Percentiles rank a stretch among this genome's conserved stretches.
Conservation (phyloP, 331 rosid genomes). For the Malus hybrid region DNA sequence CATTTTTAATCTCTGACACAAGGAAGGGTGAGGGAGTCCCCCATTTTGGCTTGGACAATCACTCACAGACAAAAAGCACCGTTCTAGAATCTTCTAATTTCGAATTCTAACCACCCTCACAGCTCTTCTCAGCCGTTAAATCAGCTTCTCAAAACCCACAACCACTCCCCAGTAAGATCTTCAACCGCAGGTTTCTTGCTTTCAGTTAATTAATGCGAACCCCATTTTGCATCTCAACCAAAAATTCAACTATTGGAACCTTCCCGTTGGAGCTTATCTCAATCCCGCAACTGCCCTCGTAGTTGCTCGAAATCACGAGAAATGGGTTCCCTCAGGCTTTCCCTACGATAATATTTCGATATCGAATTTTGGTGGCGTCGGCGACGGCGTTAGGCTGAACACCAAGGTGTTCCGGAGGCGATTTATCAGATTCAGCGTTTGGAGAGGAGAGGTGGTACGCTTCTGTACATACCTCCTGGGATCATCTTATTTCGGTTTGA, state of each 20-base stretch:
- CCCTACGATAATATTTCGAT: conserved; percentile 49
- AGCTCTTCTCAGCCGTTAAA: background rate
- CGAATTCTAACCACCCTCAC: background rate
- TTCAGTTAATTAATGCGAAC: background rate
- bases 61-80: background rate
- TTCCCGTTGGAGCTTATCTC: conserved; percentile 11
- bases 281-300: background rate
- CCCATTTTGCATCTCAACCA: background rate
- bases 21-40: background rate
- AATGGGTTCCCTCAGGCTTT: background rate
- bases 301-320: background rate
- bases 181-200: background rate
- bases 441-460: conserved; percentile 58
- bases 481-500: conserved; percentile 27
- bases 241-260: conserved; percentile 1
- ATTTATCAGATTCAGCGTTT: conserved; percentile 53
- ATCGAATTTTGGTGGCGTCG: conserved; percentile 63
- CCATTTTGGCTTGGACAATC: background rate
- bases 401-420: conserved; percentile 67
- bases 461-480: conserved; percentile 75
- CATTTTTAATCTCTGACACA: no score
- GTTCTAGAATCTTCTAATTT: background rate
- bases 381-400: conserved; percentile 66
- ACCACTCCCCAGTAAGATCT: background rate
- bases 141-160: background rate